phyloP scores from a whole-genome alignment of 768 basidiomycete species.

The Dentipellis sp. region DNA sequence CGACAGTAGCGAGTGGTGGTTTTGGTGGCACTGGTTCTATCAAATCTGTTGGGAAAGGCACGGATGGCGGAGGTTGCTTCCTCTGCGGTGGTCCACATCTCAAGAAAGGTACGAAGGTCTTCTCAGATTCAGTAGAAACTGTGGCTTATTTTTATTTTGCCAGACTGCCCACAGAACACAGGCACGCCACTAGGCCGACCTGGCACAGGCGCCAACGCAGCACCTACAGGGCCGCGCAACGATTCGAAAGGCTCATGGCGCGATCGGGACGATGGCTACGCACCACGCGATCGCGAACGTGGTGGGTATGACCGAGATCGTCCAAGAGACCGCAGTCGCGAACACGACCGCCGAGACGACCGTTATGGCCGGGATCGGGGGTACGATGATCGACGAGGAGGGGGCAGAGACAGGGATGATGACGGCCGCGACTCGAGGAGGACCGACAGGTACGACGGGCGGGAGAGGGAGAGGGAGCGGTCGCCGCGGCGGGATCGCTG shows the following conservation, averaged over 20 bases:
- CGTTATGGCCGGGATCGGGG: neutral
- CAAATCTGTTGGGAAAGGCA: constrained; percentile 45
- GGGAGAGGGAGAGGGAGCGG: constrained; percentile 8
- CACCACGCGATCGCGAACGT: constrained; percentile 2
- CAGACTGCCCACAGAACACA: constrained; percentile 29
- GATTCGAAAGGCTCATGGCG: constrained; percentile 16
- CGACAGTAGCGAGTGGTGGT: constrained; percentile 52
- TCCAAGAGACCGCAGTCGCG: constrained; percentile 3
- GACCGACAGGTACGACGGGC: constrained; percentile 15
- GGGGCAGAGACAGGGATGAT: constrained; percentile 9
- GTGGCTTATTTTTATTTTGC: neutral
- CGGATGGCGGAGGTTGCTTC: constrained; percentile 73
- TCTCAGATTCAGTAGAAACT: neutral
- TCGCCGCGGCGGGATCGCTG: constrained; percentile 16
- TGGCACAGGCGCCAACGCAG: constrained; percentile 25
- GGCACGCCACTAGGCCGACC: constrained; percentile 18
- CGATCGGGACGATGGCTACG: constrained; percentile 11
- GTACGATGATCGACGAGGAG: constrained; percentile 3
- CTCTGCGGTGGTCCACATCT: constrained; percentile 90
- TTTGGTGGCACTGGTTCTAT: constrained; percentile 52
- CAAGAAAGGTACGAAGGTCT: constrained; percentile 57
- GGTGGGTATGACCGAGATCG: neutral
- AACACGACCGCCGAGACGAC: constrained; percentile 9
- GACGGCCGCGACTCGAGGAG: constrained; percentile 9
- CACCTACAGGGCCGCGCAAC: constrained; percentile 14